phyloP scores from a whole-genome alignment of 441 rosid genomes.

The Cnidoscolus chayamansa region DNA sequence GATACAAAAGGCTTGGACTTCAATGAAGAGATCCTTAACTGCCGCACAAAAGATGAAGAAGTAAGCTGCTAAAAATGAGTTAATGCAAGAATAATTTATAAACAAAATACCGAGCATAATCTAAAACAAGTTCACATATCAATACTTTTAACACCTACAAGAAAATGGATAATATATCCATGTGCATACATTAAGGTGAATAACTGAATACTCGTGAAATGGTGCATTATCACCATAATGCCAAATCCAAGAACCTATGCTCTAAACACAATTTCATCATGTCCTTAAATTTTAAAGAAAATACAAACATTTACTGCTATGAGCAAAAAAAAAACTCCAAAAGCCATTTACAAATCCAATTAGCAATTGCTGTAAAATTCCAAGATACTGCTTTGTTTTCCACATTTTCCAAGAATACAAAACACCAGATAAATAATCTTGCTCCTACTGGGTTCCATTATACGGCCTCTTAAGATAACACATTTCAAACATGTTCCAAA shows the following conservation, averaged over 20 bases:
- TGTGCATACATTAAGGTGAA: background rate
- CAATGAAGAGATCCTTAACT: constrained; percentile 93
- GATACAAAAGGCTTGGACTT: constrained; percentile 97
- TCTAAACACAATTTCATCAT: background rate
- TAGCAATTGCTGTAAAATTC: background rate
- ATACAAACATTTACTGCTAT: too few relatives aligned
- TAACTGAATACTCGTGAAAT: background rate
- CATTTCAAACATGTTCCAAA: background rate
- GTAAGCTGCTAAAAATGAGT: background rate
- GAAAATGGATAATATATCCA: background rate
- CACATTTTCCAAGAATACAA: background rate
- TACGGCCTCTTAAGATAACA: background rate
- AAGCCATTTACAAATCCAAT: background rate
- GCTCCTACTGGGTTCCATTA: background rate
- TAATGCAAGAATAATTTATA: background rate
- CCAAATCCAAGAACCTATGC: too few relatives aligned
- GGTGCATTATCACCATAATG: background rate
- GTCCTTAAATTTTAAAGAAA: too few relatives aligned
- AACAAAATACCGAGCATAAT: background rate
- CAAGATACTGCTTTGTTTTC: background rate
- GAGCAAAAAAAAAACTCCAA: background rate
- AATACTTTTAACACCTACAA: background rate
- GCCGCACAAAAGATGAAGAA: constrained; percentile 26
- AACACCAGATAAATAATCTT: background rate
- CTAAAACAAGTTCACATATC: background rate